phyloP scores from a whole-genome alignment of 495 filamentous ascomycete species.

The Aspergillus hancockii region DNA sequence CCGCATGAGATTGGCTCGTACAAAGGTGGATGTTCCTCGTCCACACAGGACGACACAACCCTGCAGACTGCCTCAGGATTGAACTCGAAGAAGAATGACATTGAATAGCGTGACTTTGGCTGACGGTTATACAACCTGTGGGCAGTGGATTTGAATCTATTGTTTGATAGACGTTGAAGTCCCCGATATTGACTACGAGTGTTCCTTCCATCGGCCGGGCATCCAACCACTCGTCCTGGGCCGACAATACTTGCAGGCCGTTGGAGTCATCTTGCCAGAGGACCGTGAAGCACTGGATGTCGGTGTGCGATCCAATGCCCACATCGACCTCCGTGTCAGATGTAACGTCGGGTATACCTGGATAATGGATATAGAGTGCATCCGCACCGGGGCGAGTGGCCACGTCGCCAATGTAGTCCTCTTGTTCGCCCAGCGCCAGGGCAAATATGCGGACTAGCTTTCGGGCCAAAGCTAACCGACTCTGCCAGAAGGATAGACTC shows the following conservation, averaged over 20 bases:
- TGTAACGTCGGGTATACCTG: constrained; percentile 35
- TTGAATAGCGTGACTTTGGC: constrained; percentile 51
- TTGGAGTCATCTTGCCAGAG: constrained; percentile 56
- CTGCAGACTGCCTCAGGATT: constrained; percentile 45
- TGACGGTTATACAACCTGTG: constrained; percentile 56
- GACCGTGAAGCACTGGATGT: constrained; percentile 59
- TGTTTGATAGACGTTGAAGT: constrained; percentile 63
- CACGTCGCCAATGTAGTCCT: constrained; percentile 52
- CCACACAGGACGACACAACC: constrained; percentile 54
- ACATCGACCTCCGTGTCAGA: constrained; percentile 34
- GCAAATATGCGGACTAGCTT: constrained; percentile 51
- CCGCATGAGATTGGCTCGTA: constrained; percentile 61
- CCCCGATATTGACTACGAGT: constrained; percentile 67
- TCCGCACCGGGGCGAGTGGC: constrained; percentile 53
- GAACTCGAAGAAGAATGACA: constrained; percentile 62
- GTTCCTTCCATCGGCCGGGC: constrained; percentile 56
- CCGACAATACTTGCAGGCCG: constrained; percentile 54
- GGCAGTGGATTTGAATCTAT: constrained; percentile 59
- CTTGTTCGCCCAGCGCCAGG: constrained; percentile 47
- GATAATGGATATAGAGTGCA: constrained; percentile 53
- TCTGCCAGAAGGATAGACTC: constrained; percentile 47
- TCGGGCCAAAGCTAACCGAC: constrained; percentile 47
- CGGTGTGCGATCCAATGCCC: constrained; percentile 58
- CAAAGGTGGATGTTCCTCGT: constrained; percentile 52
- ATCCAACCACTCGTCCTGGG: constrained; percentile 55